Base-by-base conservation (phyloP, 768 basidiomycete genomes). In the Asterophora parasitica region DNA sequence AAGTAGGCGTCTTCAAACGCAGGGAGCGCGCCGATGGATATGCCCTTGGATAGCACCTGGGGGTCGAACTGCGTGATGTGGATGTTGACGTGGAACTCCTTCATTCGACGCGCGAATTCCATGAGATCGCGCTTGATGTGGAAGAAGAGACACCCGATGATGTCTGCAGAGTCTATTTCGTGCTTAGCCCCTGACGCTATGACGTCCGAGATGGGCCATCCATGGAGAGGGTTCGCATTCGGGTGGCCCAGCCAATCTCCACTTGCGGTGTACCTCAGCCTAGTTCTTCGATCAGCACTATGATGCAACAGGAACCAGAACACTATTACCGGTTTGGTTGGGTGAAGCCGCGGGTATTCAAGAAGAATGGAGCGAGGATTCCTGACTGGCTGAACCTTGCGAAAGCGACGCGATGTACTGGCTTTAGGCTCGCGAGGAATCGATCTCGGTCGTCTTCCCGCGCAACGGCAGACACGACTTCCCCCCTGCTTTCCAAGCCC, bases 171-270 rank as follows among this genome's bases (percentile, higher is more conserved):
- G 40, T 69, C 65, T 35, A 69, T 41, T 4, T 64, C 63, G 43
- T 66, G 51, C 34, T 61, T 65, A 32, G 47, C 51, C n/a, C 76
- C 76, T 0, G 68, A 62, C 12, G 56, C 48, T 28, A 70, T 59
- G 15, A 78, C 67, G n/a, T 64, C 53, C 19, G 70, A 59, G n/a
- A 73, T 42, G 53, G 77, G 69, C 77, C 77, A 81, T 15, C 74
- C 73, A 30, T 64, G 65, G 0, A 81, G 65, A 0, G 79, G 77
- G 35, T 71, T 75, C 27, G 58, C 62, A 30, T 70, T 68, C 12
- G 60, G 55, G 41, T 63, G 63, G 11, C 66, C 65, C 17, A 77
- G 53, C 77, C 77, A 80, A 42, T 64, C 57, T 10, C 79, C 76
- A 41, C 65, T 48, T 6, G 70, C 53, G 3, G 68, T 65, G 53